Evolutionary conservation across 108 stramenopile genomes (phyloP).

Genomic region (Nannochloropsis gaditana): DNA sequence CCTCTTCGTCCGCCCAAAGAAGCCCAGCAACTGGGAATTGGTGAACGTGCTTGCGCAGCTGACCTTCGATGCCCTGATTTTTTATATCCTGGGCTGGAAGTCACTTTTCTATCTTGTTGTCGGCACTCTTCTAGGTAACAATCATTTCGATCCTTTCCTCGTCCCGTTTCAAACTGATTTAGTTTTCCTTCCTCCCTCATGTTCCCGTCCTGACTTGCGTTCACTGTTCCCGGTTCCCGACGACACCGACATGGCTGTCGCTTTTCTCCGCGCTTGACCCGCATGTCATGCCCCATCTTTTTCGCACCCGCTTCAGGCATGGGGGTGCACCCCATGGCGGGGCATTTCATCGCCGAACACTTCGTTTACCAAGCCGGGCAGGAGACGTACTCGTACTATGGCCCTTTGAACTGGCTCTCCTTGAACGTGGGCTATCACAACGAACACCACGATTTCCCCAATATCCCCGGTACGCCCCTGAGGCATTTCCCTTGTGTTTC

Average conservation of each 20-base stretch:
- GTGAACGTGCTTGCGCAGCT: conserved; percentile 60
- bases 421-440: conserved; percentile 96
- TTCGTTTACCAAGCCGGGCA: conserved; percentile 71
- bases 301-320: conserved; percentile 56
- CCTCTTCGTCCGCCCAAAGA: conserved; percentile 68
- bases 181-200: neutral
- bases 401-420: conserved; percentile 77
- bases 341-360: conserved; percentile 92
- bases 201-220: neutral
- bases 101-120: conserved; percentile 69
- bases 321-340: conserved; percentile 87
- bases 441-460: conserved; percentile 93
- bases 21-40: conserved; percentile 57
- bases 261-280: neutral
- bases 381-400: conserved; percentile 85
- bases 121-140: conserved; percentile 54
- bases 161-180: neutral
- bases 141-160: neutral
- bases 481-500: neutral
- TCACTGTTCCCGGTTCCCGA: neutral
- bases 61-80: conserved; percentile 61
- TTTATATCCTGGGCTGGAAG: conserved; percentile 58
- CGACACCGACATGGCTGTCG: neutral
- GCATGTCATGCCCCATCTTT: neutral
- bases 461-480: conserved; percentile 61